phyloP scores from a whole-genome alignment of 345 rosid species.

The Populus ilicifolia region DNA sequence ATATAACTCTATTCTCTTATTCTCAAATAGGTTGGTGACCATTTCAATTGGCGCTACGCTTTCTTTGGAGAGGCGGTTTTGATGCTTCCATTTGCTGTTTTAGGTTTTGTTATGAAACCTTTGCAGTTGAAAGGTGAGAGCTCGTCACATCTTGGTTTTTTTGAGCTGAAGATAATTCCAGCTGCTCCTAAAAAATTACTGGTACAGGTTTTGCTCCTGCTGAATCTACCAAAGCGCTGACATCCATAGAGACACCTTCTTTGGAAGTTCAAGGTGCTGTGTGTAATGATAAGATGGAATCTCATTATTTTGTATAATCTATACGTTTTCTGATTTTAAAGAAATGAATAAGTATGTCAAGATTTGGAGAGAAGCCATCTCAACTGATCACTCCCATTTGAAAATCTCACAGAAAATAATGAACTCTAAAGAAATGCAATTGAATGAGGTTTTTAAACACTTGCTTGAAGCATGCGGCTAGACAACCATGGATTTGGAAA shows the following conservation, averaged over 20 bases:
- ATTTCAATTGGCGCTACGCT: conserved; percentile 79
- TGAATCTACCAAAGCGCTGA: conserved; percentile 34
- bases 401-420: neutral
- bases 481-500: neutral
- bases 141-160: conserved; percentile 5
- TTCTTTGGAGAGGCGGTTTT: conserved; percentile 86
- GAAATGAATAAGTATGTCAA: neutral
- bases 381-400: neutral
- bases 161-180: neutral
- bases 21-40: conserved; percentile 55
- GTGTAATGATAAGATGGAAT: neutral
- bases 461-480: neutral
- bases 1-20: conserved; percentile 11
- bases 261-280: conserved; percentile 43
- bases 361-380: neutral
- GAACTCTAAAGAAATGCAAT: neutral
- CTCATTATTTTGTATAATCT: neutral
- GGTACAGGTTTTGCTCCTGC: conserved; percentile 66
- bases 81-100: conserved; percentile 83
- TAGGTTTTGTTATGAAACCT: conserved; percentile 82
- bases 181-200: conserved; percentile 22
- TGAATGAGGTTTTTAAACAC: neutral
- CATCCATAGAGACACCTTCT: conserved; percentile 44
- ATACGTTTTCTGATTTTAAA: neutral
- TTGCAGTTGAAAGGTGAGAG: conserved; percentile 75